phyloP scores from a whole-genome alignment of 1,284 basidiomycete species.

The Tilletia caries region DNA sequence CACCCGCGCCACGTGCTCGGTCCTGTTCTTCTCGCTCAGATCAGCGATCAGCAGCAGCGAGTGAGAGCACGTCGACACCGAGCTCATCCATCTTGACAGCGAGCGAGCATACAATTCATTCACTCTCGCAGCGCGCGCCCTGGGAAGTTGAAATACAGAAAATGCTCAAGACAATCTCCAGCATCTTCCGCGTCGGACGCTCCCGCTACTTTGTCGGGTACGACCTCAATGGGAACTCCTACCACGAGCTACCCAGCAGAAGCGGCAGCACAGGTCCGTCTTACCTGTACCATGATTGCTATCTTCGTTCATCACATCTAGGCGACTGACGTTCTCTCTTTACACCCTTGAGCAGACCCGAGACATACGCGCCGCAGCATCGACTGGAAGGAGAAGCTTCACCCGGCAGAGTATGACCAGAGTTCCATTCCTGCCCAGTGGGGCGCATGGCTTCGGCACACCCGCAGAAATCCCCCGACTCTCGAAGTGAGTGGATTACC shows the following conservation, averaged over 20 bases:
- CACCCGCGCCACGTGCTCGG: too few species aligned
- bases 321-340: too few species aligned
- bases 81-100: too few species aligned
- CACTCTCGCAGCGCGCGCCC: too few species aligned
- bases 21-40: too few species aligned
- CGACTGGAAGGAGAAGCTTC: constrained; percentile 30
- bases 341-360: neutral
- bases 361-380: constrained; percentile 20
- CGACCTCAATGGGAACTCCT: constrained; percentile 41
- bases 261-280: constrained; percentile 38
- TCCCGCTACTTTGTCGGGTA: constrained; percentile 38
- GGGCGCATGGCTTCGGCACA: constrained; percentile 50
- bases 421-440: constrained; percentile 46
- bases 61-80: too few species aligned
- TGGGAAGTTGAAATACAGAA: too few species aligned
- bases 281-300: constrained; percentile 20
- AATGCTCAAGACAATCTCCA: constrained; percentile 17
- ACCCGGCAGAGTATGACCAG: constrained; percentile 43
- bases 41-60: too few species aligned
- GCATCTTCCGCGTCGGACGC: constrained; percentile 35
- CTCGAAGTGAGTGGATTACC: constrained; percentile 30
- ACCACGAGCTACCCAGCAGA: constrained; percentile 42
- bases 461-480: constrained; percentile 32
- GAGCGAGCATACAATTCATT: too few species aligned
- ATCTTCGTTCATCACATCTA: too few species aligned